These are phyloP conservation scores for Athelia sp. DNA, from an alignment of 1,284 basidiomycete species.

Conservation along the genomic window DNA sequence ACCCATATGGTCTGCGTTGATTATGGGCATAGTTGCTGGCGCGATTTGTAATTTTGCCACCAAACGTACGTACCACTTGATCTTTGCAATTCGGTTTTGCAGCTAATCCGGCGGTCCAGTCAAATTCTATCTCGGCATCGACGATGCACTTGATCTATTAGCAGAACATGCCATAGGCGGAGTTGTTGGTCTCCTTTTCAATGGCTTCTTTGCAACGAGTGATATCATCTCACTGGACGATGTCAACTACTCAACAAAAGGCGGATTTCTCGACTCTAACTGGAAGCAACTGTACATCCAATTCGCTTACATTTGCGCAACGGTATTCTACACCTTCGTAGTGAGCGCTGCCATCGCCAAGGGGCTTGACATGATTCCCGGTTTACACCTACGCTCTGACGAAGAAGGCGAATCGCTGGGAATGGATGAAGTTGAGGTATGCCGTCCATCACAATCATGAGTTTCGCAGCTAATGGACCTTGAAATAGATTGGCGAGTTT, in stretches of 20 bases:
- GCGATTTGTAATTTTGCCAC: constrained; percentile 85
- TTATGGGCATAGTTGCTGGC: constrained; percentile 76
- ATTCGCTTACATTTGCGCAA: constrained; percentile 75
- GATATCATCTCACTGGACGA: constrained; percentile 68
- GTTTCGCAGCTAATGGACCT: not conserved
- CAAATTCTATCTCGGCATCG: constrained; percentile 63
- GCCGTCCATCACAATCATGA: constrained; percentile 15
- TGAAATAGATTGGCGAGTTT: constrained; percentile 66
- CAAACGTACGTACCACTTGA: constrained; percentile 50
- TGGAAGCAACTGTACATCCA: constrained; percentile 80
- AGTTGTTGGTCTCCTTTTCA: constrained; percentile 77
- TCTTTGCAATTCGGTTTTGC: constrained; percentile 7
- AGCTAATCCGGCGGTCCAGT: constrained; percentile 33
- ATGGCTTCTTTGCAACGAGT: constrained; percentile 73
- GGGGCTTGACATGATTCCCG: constrained; percentile 72
- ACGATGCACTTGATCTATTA: constrained; percentile 84
- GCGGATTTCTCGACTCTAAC: constrained; percentile 72
- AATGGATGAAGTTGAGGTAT: constrained; percentile 83
- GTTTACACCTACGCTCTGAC: constrained; percentile 67
- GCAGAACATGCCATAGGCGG: constrained; percentile 92
- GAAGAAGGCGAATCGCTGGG: constrained; percentile 81
- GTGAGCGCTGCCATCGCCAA: constrained; percentile 67
- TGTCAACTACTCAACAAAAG: constrained; percentile 60
- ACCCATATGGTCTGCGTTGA: constrained; percentile 64
- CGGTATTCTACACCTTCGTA: constrained; percentile 61